These are phyloP conservation scores for Catenaria anguillulae DNA, from an alignment of 371 early-diverging fungal genomes.

Conservation along the genomic window DNA sequence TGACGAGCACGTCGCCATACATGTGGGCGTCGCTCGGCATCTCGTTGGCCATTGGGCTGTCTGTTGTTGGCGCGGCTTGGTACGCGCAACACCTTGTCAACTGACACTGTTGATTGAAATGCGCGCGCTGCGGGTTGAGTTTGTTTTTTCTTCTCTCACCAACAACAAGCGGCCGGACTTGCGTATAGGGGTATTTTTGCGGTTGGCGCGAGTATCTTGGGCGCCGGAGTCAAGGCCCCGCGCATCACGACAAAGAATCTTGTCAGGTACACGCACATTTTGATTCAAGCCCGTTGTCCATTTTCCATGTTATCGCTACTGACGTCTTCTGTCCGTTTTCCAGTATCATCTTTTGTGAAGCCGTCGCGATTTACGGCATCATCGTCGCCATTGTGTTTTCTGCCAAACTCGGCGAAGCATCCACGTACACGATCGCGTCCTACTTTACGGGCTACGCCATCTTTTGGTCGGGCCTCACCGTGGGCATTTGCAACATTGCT, in stretches of 20 bases:
- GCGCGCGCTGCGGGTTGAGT: background rate
- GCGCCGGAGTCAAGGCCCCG: constrained; percentile 83
- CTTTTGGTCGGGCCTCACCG: constrained; percentile 93
- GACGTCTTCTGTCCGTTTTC: constrained; percentile 6
- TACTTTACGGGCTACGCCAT: constrained; percentile 57
- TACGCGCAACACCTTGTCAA: constrained; percentile 19
- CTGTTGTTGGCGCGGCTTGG: constrained; percentile 94
- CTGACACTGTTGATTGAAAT: background rate
- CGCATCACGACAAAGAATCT: constrained; percentile 91
- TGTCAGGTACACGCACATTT: constrained; percentile 38
- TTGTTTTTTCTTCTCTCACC: no score
- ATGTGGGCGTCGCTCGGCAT: constrained; percentile 83
- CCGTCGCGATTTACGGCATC: constrained; percentile 95
- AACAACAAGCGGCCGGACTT: no score
- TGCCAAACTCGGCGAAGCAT: constrained; percentile 51
- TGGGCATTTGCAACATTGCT: constrained; percentile 81
- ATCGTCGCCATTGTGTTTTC: constrained; percentile 95
- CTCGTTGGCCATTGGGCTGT: constrained; percentile 68
- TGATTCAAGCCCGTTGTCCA: background rate
- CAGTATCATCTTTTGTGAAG: constrained; percentile 94
- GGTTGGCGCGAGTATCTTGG: constrained; percentile 76
- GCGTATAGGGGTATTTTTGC: constrained; percentile 78
- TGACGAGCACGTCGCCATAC: constrained; percentile 65
- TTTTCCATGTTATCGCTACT: background rate
- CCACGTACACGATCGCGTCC: constrained; percentile 5